Conservation (phyloP, 2,329 filamentous ascomycete species). For the Acephala macrosclerotiorum region DNA sequence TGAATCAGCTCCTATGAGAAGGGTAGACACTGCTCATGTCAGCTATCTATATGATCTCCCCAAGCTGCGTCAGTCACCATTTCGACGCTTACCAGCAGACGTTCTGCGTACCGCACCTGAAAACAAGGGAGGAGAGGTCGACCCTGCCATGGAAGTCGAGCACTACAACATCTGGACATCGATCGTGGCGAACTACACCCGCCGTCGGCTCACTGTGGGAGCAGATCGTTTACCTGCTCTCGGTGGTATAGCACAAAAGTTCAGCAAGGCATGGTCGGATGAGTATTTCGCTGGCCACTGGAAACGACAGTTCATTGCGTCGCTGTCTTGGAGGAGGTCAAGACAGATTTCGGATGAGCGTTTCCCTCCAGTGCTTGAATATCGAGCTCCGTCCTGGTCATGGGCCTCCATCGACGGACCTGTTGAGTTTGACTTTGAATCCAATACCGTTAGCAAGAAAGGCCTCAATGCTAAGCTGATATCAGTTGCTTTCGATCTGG, state of each 20-base stretch:
- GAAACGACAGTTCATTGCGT: constrained; percentile 24
- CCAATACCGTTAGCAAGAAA: background rate
- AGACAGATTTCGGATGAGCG: background rate
- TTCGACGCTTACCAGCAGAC: constrained; percentile 22
- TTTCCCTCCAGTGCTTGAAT: background rate
- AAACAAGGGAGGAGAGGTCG: background rate
- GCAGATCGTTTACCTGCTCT: constrained; percentile 29
- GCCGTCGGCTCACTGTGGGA: constrained; percentile 20
- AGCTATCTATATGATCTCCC: constrained; percentile 5
- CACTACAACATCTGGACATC: constrained; percentile 15
- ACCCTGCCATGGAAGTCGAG: constrained; percentile 9
- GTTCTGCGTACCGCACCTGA: constrained; percentile 4
- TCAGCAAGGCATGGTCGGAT: constrained; percentile 21
- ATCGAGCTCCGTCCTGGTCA: background rate
- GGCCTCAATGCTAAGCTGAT: background rate
- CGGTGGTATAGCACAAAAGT: constrained; percentile 25
- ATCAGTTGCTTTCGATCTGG: background rate
- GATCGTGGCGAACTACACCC: constrained; percentile 28
- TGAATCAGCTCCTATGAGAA: constrained; percentile 22
- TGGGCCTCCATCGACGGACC: background rate
- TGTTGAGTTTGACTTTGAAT: background rate
- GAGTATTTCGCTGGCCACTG: constrained; percentile 27
- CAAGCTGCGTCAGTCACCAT: constrained; percentile 10
- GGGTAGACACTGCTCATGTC: constrained; percentile 22
- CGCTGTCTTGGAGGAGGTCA: background rate